Conservation (phyloP, 2,329 filamentous ascomycete genomes). For the Sporothrix luriei region DNA sequence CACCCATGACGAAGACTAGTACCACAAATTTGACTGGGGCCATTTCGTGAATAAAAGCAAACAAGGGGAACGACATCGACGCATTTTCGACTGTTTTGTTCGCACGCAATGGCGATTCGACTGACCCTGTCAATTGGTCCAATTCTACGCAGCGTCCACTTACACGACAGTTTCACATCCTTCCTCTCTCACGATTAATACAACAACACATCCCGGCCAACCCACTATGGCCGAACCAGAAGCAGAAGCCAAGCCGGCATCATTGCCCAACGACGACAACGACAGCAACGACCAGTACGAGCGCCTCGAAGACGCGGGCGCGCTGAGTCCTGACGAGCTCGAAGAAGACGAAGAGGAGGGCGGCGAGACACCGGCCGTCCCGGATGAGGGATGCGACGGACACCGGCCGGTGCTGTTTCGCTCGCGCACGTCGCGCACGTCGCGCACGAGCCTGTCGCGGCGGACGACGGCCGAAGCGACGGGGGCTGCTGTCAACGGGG, state of each 20-base stretch:
- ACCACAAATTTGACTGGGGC: background rate
- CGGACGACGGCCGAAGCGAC: constrained; percentile 12
- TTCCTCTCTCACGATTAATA: background rate
- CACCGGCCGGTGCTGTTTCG: constrained; percentile 27
- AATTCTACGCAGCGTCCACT: background rate
- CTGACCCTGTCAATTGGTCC: background rate
- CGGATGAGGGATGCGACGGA: constrained; percentile 17
- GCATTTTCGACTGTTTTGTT: background rate
- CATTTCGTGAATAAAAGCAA: background rate
- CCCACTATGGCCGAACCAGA: background rate
- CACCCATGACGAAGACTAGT: background rate
- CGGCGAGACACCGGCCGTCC: background rate
- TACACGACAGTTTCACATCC: background rate
- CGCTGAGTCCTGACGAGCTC: constrained; percentile 22
- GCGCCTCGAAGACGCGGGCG: constrained; percentile 22
- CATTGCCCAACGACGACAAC: background rate
- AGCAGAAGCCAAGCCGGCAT: constrained; percentile 6
- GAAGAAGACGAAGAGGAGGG: background rate
- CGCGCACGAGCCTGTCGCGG: constrained; percentile 11
- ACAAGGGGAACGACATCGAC: background rate
- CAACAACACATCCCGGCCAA: background rate
- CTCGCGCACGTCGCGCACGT: background rate
- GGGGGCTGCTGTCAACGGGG: background rate
- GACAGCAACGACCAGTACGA: constrained; percentile 7
- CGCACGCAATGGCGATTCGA: background rate